phyloP scores from a whole-genome alignment of 495 filamentous ascomycete genomes.

The Pyronema omphalodes region DNA sequence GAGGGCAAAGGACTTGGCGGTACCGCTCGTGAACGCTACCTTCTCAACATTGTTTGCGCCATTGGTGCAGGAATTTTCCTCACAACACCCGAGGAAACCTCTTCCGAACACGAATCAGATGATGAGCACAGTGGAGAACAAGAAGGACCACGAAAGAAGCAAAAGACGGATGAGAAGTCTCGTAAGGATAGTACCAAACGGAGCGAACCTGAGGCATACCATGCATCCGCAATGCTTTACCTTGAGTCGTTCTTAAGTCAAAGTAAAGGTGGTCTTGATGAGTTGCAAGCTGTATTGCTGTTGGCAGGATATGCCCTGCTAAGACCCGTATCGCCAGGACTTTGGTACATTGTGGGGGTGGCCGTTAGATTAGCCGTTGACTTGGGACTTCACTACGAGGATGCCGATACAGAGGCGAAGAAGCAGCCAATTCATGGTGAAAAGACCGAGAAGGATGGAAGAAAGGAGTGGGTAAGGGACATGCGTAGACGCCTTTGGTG shows the following conservation, averaged over 20 bases:
- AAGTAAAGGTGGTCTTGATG: constrained; percentile 66
- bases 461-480: constrained; percentile 73
- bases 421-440: constrained; percentile 25
- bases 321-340: constrained; percentile 72
- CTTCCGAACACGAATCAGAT: constrained; percentile 27
- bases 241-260: constrained; percentile 71
- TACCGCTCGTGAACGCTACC: constrained; percentile 68
- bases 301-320: constrained; percentile 81
- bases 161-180: constrained; percentile 22
- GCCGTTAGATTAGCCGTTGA: constrained; percentile 81
- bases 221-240: constrained; percentile 81
- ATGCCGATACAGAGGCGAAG: constrained; percentile 50
- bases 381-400: constrained; percentile 82
- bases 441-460: constrained; percentile 43
- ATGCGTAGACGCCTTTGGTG: constrained; percentile 81
- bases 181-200: constrained; percentile 32
- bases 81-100: constrained; percentile 20
- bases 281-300: constrained; percentile 77
- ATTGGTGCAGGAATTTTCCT: constrained; percentile 89
- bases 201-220: constrained; percentile 83
- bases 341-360: constrained; percentile 95
- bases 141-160: constrained; percentile 22
- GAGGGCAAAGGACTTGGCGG: constrained; percentile 40
- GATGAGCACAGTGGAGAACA: constrained; percentile 21
- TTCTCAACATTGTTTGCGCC: constrained; percentile 94